Conservation (phyloP, 345 rosid genomes). For the Draba incana region DNA sequence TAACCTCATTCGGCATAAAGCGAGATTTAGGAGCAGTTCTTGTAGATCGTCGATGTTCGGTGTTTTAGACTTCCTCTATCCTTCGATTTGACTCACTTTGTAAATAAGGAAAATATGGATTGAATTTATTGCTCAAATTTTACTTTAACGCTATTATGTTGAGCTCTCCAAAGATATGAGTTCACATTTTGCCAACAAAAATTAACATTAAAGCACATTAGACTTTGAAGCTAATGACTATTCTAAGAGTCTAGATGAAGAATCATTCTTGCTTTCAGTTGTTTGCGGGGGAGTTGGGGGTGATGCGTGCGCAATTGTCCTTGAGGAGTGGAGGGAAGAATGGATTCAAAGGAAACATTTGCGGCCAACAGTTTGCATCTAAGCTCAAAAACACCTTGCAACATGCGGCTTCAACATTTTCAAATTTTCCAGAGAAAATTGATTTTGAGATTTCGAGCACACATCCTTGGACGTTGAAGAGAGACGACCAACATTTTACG, state of each 20-base stretch:
- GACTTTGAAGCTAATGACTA: conserved; percentile 1
- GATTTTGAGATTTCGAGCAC: conserved; percentile 30
- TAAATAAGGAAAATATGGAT: too few relatives aligned
- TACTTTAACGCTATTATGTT: not conserved
- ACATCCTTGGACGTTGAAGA: conserved; percentile 27
- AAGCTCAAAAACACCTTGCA: conserved; percentile 26
- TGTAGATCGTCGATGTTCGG: too few relatives aligned
- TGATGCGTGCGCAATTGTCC: conserved; percentile 3
- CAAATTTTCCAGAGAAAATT: conserved; percentile 15
- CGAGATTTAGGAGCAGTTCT: too few relatives aligned
- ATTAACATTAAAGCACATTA: not conserved
- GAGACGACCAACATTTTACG: conserved; percentile 33
- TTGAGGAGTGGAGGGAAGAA: conserved; percentile 28
- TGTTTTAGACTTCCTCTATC: too few relatives aligned
- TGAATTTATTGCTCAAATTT: too few relatives aligned
- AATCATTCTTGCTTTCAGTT: conserved; percentile 3
- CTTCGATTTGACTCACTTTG: too few relatives aligned
- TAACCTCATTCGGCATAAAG: too few relatives aligned
- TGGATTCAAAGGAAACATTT: conserved; percentile 24
- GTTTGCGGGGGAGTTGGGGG: not conserved
- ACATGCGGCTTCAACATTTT: conserved; percentile 14
- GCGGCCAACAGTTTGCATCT: conserved; percentile 32
- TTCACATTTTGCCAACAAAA: not conserved
- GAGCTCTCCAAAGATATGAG: not conserved
- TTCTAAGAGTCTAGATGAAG: not conserved